phyloP scores from a whole-genome alignment of 2,329 filamentous ascomycete genomes.

The Cordyceps tenuipes region DNA sequence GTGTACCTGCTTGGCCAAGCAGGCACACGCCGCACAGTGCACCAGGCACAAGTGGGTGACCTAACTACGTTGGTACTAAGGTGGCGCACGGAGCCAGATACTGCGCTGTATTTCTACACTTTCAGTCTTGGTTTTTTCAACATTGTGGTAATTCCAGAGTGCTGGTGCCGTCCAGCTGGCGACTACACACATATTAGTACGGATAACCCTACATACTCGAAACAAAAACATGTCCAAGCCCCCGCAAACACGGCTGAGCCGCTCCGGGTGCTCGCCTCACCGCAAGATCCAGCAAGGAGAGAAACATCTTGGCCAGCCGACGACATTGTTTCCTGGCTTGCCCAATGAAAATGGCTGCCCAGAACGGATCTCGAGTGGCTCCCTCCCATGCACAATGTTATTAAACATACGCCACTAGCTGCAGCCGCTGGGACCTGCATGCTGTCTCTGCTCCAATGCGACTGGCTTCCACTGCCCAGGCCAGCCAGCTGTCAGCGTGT shows the following conservation, averaged over 20 bases:
- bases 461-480: too few relatives aligned
- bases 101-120: too few relatives aligned
- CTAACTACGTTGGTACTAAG: too few relatives aligned
- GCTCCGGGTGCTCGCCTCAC: background rate
- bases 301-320: background rate
- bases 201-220: background rate
- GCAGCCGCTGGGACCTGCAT: constrained; percentile 7
- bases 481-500: too few relatives aligned
- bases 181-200: background rate
- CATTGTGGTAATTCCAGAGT: too few relatives aligned
- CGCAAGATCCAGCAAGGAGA: background rate
- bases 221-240: background rate
- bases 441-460: background rate
- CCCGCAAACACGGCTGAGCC: background rate
- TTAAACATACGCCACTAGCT: constrained; percentile 13
- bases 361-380: constrained; percentile 8
- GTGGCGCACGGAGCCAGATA: too few relatives aligned
- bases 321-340: background rate
- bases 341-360: background rate
- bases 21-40: background rate
- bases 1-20: too few relatives aligned
- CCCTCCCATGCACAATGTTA: constrained; percentile 7
- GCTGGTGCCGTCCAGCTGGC: too few relatives aligned
- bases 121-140: too few relatives aligned
- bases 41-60: too few relatives aligned